A percentile compares a stretch with the other conserved stretches of the same genome.
Conservation (phyloP, 257 asterid genomes). For the Solanum appendiculatum region DNA sequence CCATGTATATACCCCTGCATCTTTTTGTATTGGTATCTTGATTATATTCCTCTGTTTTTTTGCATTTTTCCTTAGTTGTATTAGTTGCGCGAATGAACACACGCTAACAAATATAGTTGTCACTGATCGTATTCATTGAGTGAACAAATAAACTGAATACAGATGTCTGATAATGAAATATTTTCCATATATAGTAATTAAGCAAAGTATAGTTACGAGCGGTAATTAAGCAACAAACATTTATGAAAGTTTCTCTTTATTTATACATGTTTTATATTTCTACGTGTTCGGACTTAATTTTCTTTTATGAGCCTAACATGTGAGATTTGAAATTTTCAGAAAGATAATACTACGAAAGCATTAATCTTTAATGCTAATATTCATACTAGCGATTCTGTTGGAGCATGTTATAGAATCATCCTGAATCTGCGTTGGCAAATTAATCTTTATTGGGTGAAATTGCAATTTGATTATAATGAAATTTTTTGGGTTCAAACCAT, state of each 20-base stretch:
- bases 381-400: conserved; percentile 20
- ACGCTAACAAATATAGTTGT: too few species aligned
- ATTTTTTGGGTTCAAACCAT: neutral
- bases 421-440: neutral
- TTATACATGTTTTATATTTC: neutral
- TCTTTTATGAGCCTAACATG: neutral
- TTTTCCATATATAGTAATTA: too few species aligned
- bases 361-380: conserved; percentile 12
- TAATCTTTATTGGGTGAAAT: neutral
- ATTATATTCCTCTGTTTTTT: too few species aligned
- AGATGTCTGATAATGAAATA: neutral
- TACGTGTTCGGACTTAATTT: neutral
- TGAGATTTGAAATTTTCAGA: neutral
- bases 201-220: neutral
- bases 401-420: conserved; percentile 15
- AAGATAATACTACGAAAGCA: conserved; percentile 2
- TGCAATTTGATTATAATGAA: too few species aligned
- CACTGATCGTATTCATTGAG: neutral
- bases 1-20: neutral
- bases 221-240: too few species aligned
- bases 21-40: neutral
- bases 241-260: neutral
- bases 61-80: neutral
- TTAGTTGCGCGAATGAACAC: too few species aligned
- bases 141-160: too few species aligned